phyloP scores from a whole-genome alignment of 2,329 filamentous ascomycete genomes.

The Trichophyton equinum region DNA sequence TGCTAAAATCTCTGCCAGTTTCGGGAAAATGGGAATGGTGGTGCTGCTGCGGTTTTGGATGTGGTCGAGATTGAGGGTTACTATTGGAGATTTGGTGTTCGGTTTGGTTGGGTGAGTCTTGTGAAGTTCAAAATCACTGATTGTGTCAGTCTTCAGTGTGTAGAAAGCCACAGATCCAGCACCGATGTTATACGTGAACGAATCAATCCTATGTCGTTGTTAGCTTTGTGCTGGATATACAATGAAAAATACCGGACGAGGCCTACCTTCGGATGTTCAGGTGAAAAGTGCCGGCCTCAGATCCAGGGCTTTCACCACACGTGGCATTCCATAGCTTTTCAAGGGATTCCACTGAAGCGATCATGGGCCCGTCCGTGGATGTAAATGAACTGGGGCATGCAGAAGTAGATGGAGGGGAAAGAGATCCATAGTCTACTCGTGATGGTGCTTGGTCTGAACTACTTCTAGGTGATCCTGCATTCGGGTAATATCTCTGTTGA shows the following conservation, averaged over 20 bases:
- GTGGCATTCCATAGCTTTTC: constrained; percentile 34
- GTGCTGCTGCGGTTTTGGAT: constrained; percentile 28
- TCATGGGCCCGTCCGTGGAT: constrained; percentile 12
- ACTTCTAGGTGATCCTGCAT: constrained; percentile 8
- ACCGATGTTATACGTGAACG: constrained; percentile 34
- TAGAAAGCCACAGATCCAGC: constrained; percentile 33
- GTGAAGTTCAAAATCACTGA: constrained; percentile 31
- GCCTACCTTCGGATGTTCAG: constrained; percentile 32
- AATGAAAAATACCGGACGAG: neutral
- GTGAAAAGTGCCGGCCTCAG: constrained; percentile 25
- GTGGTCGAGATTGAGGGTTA: constrained; percentile 27
- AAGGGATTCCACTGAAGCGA: constrained; percentile 30
- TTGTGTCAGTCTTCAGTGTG: constrained; percentile 31
- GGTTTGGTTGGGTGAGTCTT: constrained; percentile 31
- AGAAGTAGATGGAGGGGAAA: constrained; percentile 7
- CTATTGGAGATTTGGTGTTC: constrained; percentile 31
- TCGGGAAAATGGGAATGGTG: constrained; percentile 31
- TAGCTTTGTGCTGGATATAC: neutral
- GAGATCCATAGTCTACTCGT: constrained; percentile 14
- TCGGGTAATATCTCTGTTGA: constrained; percentile 28
- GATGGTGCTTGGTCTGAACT: neutral
- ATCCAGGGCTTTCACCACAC: constrained; percentile 31
- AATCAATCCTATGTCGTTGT: constrained; percentile 24
- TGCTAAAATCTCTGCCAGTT: constrained; percentile 37
- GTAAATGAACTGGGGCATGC: neutral